These are phyloP conservation scores for Nicotiana tabacum DNA, from an alignment of 257 asterid species.

Conservation along the genomic window DNA sequence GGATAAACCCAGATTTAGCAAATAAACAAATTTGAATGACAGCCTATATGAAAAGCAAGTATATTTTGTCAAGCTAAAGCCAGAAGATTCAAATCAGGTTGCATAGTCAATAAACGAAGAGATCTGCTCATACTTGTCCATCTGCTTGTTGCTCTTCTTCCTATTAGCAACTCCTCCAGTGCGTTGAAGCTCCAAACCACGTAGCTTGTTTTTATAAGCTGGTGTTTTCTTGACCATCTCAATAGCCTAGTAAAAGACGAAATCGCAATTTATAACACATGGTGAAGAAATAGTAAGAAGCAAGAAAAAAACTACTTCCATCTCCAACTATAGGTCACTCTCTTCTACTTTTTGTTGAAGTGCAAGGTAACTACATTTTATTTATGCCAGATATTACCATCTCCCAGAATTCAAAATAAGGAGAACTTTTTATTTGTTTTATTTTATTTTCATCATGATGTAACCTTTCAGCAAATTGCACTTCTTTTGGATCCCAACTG, in stretches of 20 bases:
- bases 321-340: not conserved
- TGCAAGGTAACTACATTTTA: too few species aligned
- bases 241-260: constrained; percentile 58
- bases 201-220: constrained; percentile 87
- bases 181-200: constrained; percentile 90
- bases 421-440: not conserved
- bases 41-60: not conserved
- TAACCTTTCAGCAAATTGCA: not conserved
- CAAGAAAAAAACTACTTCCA: not conserved
- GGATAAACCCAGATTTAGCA: not conserved
- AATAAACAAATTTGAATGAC: constrained; percentile 1
- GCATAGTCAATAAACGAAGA: constrained; percentile 1
- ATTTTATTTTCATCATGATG: not conserved
- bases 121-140: constrained; percentile 51
- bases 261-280: not conserved
- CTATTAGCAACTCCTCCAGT: constrained; percentile 72
- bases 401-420: not conserved
- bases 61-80: not conserved
- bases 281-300: not conserved
- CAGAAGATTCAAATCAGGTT: not conserved
- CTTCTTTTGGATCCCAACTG: not conserved
- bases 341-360: not conserved
- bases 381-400: not conserved
- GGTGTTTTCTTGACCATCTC: constrained; percentile 98
- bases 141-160: constrained; percentile 76